Percentiles rank a stretch among this genome's conserved stretches.
These are phyloP conservation scores for Penicillium bovifimosum DNA, from an alignment of 495 filamentous ascomycete species.

Conservation along the genomic window DNA sequence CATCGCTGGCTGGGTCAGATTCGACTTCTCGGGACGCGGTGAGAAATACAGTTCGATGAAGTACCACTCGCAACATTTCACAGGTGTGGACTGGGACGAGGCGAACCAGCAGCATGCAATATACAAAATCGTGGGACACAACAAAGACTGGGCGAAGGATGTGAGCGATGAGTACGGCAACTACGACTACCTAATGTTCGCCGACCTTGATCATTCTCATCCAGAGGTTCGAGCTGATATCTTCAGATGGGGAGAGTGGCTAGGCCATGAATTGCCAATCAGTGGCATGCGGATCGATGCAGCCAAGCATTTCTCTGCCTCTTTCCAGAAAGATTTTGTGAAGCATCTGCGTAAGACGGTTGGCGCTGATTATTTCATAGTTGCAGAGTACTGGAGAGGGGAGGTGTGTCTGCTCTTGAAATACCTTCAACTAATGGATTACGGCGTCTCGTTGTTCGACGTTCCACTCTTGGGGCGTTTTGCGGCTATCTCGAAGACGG, in stretches of 20 bases:
- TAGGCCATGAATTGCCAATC: constrained; percentile 53
- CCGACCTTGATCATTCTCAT: constrained; percentile 63
- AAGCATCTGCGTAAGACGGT: constrained; percentile 43
- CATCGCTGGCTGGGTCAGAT: constrained; percentile 64
- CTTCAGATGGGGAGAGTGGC: constrained; percentile 62
- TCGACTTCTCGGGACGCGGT: constrained; percentile 57
- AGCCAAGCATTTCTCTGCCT: constrained; percentile 63
- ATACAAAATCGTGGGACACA: constrained; percentile 58
- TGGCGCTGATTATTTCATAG: constrained; percentile 55
- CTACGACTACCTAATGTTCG: constrained; percentile 66
- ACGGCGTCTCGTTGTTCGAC: constrained; percentile 64
- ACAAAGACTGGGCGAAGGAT: constrained; percentile 58
- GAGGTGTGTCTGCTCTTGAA: constrained; percentile 48
- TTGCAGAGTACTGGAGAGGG: constrained; percentile 70
- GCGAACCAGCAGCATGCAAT: constrained; percentile 52
- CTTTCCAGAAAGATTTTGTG: constrained; percentile 59
- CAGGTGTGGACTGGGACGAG: constrained; percentile 61
- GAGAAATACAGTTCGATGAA: constrained; percentile 55
- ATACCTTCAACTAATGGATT: constrained; percentile 57
- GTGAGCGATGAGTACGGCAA: constrained; percentile 66
- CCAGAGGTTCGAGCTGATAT: constrained; percentile 61
- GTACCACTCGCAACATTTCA: constrained; percentile 66
- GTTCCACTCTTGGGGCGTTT: constrained; percentile 64
- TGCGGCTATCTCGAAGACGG: constrained; percentile 43
- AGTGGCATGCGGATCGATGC: constrained; percentile 69